phyloP scores from a whole-genome alignment of 805 yeast species.

The Candida parachauliodes region DNA sequence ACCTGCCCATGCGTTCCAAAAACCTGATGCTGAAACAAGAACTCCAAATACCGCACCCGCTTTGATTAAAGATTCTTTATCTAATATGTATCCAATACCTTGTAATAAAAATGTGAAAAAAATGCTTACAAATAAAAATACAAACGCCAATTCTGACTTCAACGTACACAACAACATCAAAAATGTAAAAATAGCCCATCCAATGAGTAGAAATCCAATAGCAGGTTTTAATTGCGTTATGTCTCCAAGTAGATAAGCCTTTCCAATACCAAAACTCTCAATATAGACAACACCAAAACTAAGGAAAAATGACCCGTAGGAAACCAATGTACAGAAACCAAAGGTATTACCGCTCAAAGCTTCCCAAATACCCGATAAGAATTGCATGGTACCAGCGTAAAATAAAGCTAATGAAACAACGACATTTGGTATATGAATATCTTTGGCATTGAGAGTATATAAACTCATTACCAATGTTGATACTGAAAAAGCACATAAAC shows the following conservation, averaged over 20 bases:
- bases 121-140: slow-evolving; percentile 50
- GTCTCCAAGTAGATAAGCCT: slow-evolving; percentile 40
- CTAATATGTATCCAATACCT: slow-evolving; percentile 45
- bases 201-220: slow-evolving; percentile 54
- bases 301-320: slow-evolving; percentile 57
- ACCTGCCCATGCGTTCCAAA: slow-evolving; percentile 62
- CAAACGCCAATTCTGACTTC: slow-evolving; percentile 49
- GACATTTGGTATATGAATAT: slow-evolving; percentile 40
- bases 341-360: slow-evolving; percentile 50
- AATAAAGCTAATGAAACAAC: slow-evolving; percentile 46
- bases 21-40: slow-evolving; percentile 52
- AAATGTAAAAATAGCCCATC: slow-evolving; percentile 65
- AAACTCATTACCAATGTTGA: slow-evolving; percentile 48
- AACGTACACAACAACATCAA: slow-evolving; percentile 53
- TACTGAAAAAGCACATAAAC: slow-evolving; percentile 46
- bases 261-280: slow-evolving; percentile 53
- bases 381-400: slow-evolving; percentile 48
- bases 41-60: slow-evolving; percentile 66
- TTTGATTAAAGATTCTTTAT: slow-evolving; percentile 35
- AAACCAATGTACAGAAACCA: slow-evolving; percentile 50
- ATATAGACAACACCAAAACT: slow-evolving; percentile 46
- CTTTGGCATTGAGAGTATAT: slow-evolving; percentile 43
- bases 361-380: slow-evolving; percentile 51
- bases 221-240: slow-evolving; percentile 45
- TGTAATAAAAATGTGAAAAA: slow-evolving; percentile 51